Base-by-base conservation (phyloP, 2,329 filamentous ascomycete species). In the Clonostachys rhizophaga region DNA sequence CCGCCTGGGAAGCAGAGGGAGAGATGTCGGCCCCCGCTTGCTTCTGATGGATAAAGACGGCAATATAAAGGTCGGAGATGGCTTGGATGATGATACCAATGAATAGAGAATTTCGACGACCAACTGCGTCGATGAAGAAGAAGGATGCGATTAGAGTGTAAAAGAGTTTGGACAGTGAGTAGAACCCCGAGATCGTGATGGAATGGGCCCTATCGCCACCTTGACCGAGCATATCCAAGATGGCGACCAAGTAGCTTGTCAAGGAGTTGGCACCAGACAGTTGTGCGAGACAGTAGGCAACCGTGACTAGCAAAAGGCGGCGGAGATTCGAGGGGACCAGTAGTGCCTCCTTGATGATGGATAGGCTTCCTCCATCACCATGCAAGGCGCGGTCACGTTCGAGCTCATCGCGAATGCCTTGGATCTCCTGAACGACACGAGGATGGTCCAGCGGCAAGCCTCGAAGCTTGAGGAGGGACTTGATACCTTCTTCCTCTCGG, bases 211-310 rank as follows among this genome's bases (percentile, higher is more conserved):
- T 62, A 1, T 57, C 58, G 3, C 61, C 53, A 2, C 49, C 52
- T 2, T 60, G 30, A 3, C 69, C 69, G 6, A 70, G 52, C 13
- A 73, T 47, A 3, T 53, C 60, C 42, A 75, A 47, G 36, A 74
- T 68, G 2, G 69, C 64, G 0, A 74, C 60, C 6, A 74, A 56
- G 50, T 76, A 71, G 11, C 64, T 55, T 1, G 70, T 70, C 41
- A 76, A 66, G 3, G 64, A 61, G 53, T 71, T 69, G 17, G 69
- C 70, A 6, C 71, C 68, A 1, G 68, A 69, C 42, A 74, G 62
- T 51, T 76, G 67, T 0, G 70, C 56, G 10, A 73, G 58, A 0
- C 60, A 57, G 20, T 67, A 71, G 0, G 63, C 64, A 16, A 69
- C 49, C 69, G 50, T 5, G 58, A 55, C 33, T 16, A 66, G 34